phyloP scores from a whole-genome alignment of 495 filamentous ascomycete species.

The Penicillium samsonianum region DNA sequence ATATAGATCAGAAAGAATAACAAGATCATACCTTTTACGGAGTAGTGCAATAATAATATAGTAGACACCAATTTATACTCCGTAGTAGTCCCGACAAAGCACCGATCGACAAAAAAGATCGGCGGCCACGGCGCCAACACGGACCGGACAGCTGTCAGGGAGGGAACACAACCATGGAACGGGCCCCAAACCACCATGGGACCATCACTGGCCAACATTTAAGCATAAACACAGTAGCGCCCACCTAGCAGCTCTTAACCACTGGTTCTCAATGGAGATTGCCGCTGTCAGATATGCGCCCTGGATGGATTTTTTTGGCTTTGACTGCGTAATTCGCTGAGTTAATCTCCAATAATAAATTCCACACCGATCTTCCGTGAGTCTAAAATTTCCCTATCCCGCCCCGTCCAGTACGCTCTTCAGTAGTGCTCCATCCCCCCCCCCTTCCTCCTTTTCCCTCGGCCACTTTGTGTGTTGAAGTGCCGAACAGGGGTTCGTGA shows the following conservation, averaged over 20 bases:
- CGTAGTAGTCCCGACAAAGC: neutral
- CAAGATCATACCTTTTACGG: neutral
- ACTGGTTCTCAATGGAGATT: conserved; percentile 19
- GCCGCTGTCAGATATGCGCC: conserved; percentile 26
- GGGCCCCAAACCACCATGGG: conserved; percentile 13
- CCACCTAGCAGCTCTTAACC: conserved; percentile 2
- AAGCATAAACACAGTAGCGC: conserved; percentile 17
- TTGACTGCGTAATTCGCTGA: neutral
- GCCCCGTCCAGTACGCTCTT: conserved; percentile 2
- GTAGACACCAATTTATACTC: too few species aligned
- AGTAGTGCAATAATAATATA: neutral
- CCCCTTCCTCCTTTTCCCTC: neutral
- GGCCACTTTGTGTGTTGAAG: neutral
- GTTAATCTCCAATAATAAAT: neutral
- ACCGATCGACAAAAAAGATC: conserved; percentile 16
- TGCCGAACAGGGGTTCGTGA: neutral
- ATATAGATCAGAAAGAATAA: conserved; percentile 1
- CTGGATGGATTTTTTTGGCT: neutral
- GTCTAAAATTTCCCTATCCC: conserved; percentile 4
- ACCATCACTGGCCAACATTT: conserved; percentile 6
- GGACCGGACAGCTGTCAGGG: conserved; percentile 16
- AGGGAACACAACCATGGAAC: conserved; percentile 20
- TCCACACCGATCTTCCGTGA: neutral
- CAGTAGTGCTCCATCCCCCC: neutral
- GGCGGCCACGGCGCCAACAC: conserved; percentile 4